A percentile compares a stretch with the other conserved stretches of the same genome.
Evolutionary conservation across 768 basidiomycete genomes (phyloP).

Genomic region (Chalciporus pseudorubinellus): DNA sequence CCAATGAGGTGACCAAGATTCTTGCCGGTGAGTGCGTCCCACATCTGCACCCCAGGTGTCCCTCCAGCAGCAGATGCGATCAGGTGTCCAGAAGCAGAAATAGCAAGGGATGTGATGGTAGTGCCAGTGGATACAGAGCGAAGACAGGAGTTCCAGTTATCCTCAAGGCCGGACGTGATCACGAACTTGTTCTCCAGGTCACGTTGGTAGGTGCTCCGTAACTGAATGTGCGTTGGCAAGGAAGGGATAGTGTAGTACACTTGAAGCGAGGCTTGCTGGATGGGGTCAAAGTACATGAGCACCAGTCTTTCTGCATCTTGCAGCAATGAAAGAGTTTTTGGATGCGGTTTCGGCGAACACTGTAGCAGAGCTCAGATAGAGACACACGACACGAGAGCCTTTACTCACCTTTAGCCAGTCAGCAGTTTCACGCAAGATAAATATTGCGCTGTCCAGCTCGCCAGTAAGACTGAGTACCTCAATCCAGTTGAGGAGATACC

Average conservation of each 20-base stretch:
- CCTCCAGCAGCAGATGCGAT: constrained; percentile 18
- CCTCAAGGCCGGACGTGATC: constrained; percentile 7
- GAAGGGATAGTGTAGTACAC: constrained; percentile 15
- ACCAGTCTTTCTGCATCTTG: constrained; percentile 18
- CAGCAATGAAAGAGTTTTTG: constrained; percentile 10
- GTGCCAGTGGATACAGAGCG: constrained; percentile 11
- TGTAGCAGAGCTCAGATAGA: constrained; percentile 3
- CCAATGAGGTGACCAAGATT: constrained; percentile 13
- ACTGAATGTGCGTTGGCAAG: constrained; percentile 2
- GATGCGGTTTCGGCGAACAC: constrained; percentile 6
- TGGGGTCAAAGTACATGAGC: constrained; percentile 20
- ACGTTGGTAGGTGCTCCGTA: constrained; percentile 11
- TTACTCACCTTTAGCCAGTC: constrained; percentile 16
- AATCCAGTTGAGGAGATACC: constrained; percentile 16
- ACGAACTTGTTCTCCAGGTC: constrained; percentile 11
- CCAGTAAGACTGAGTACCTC: constrained; percentile 20
- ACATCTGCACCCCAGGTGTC: constrained; percentile 38
- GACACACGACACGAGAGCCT: neutral
- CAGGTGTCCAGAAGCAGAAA: constrained; percentile 16
- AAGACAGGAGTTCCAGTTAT: constrained; percentile 15
- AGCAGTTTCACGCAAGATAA: constrained; percentile 9
- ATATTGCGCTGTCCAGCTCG: constrained; percentile 13
- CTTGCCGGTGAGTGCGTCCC: constrained; percentile 16
- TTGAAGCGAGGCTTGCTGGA: constrained; percentile 17
- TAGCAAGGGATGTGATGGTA: constrained; percentile 12